Percentiles rank a stretch among this genome's conserved stretches.
These are phyloP conservation scores for Globisporangium takayamanum DNA, from an alignment of 352 stramenopile genomes.

Conservation along the genomic window DNA sequence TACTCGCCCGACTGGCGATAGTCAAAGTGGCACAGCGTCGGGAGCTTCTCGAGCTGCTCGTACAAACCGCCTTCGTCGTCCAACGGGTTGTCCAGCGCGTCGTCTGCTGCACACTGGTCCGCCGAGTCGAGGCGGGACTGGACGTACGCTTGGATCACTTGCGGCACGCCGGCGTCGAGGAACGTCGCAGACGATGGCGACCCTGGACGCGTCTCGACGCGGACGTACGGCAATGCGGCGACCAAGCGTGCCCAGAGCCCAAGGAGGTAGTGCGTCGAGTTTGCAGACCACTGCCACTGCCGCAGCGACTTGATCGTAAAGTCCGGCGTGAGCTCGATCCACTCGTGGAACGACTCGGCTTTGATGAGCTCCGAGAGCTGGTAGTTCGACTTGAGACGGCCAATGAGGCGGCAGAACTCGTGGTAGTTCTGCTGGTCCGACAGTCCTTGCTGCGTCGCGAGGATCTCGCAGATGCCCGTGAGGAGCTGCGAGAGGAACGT, in stretches of 20 bases:
- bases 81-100: conserved; percentile 93
- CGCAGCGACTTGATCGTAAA: conserved; percentile 97
- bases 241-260: conserved; percentile 95
- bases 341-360: conserved; percentile 95
- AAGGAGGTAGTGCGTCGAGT: conserved; percentile 96
- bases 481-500: conserved; percentile 93
- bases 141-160: conserved; percentile 95
- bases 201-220: conserved; percentile 51
- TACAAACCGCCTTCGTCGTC: conserved; percentile 95
- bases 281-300: conserved; percentile 93
- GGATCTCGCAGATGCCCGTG: conserved; percentile 90
- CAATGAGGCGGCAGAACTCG: conserved; percentile 97
- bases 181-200: conserved; percentile 58
- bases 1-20: conserved; percentile 92
- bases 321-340: conserved; percentile 92
- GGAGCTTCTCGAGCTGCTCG: conserved; percentile 96
- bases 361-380: conserved; percentile 97
- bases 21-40: conserved; percentile 95
- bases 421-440: conserved; percentile 99
- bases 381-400: conserved; percentile 97
- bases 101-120: conserved; percentile 91
- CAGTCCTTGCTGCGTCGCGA: conserved; percentile 93
- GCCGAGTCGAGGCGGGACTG: conserved; percentile 94
- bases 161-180: conserved; percentile 63
- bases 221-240: conserved; percentile 94